A percentile compares a stretch with the other conserved stretches of the same genome.
Conservation (phyloP, 306 rosid species). For the Albizia julibrissin region DNA sequence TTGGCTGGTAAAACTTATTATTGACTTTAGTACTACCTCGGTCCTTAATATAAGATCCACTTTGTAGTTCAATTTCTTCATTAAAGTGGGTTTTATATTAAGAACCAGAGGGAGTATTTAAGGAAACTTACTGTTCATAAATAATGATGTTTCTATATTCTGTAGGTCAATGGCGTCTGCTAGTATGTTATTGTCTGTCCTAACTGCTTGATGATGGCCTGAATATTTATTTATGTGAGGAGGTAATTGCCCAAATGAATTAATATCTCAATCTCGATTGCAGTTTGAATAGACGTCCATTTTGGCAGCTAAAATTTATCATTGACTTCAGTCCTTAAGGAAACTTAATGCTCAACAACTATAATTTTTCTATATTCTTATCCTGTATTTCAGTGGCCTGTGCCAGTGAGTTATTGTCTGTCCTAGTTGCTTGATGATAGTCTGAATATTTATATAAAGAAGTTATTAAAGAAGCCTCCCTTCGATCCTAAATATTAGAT, state of each 20-base stretch:
- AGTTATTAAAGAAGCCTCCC: background rate
- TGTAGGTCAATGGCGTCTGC: slow-evolving; percentile 4
- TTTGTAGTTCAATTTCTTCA: no score
- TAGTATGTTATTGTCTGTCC: background rate
- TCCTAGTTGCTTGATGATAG: background rate
- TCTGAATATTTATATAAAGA: background rate
- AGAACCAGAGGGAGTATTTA: background rate
- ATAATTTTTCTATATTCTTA: slow-evolving; percentile 12
- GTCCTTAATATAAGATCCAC: no score
- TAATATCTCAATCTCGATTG: background rate
- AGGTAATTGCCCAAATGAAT: background rate
- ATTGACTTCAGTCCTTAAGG: background rate
- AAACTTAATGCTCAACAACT: background rate
- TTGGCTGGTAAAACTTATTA: background rate
- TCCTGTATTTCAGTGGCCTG: background rate
- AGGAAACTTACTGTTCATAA: background rate
- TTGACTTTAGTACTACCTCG: background rate
- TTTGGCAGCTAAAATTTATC: background rate
- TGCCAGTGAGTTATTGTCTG: background rate
- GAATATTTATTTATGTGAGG: background rate
- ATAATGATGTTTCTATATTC: slow-evolving; percentile 14
- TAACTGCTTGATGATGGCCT: background rate
- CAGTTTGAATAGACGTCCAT: background rate
- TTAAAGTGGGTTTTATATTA: no score
- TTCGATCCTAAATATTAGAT: no score